These are phyloP conservation scores for Teunomyces tritomae DNA, from an alignment of 805 yeast genomes.

Conservation along the genomic window DNA sequence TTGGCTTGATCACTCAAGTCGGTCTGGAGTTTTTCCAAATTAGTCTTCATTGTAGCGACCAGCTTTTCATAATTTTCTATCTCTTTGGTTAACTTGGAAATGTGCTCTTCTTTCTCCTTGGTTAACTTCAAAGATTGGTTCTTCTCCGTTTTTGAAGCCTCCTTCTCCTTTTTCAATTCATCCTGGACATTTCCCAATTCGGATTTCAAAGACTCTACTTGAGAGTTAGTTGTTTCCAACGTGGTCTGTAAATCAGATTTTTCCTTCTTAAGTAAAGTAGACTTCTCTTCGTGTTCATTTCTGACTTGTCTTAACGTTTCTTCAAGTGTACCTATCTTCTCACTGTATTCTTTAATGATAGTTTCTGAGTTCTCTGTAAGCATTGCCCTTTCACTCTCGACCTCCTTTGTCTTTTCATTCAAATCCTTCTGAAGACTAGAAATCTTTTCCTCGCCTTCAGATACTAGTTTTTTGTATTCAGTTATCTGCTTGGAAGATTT, in stretches of 20 bases:
- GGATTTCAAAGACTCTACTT: constrained; percentile 12
- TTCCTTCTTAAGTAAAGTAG: constrained; percentile 5
- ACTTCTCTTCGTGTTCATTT: constrained; percentile 10
- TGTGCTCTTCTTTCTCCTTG: not conserved
- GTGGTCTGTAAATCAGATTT: constrained; percentile 7
- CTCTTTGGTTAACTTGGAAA: not conserved
- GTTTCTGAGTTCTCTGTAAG: constrained; percentile 50
- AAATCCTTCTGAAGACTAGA: constrained; percentile 29
- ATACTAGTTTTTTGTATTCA: not conserved
- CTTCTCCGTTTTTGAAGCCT: not conserved
- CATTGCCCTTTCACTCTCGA: constrained; percentile 50
- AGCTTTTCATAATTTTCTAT: not conserved
- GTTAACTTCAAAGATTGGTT: not conserved
- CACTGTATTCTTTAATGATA: constrained; percentile 47
- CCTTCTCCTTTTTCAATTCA: not conserved
- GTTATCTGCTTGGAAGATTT: constrained; percentile 8
- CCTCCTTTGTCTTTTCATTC: constrained; percentile 37
- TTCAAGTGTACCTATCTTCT: constrained; percentile 45
- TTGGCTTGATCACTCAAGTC: constrained; percentile 1
- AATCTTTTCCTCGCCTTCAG: constrained; percentile 26
- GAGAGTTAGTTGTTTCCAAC: constrained; percentile 7
- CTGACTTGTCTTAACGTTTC: constrained; percentile 18
- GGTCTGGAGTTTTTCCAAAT: not conserved
- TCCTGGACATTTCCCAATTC: constrained; percentile 4
- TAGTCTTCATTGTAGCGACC: not conserved